Evolutionary conservation across 78 protist genomes (phyloP), one percentile per base, ranked within the genome.

Genomic region (Diacronema lutheri): DNA sequence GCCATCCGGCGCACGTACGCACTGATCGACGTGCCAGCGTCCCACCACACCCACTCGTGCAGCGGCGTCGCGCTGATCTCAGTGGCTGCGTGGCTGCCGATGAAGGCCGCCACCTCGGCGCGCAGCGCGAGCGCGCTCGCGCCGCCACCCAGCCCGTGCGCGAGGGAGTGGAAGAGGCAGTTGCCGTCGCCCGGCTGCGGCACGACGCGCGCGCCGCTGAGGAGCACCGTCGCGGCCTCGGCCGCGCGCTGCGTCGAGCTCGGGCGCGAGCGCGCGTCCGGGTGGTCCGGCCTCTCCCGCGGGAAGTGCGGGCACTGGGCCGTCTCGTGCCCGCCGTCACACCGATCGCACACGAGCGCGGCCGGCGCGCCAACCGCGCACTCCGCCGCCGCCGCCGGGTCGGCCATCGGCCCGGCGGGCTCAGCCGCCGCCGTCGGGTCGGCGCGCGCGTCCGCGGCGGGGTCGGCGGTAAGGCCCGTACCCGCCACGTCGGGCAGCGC

Each of bases 141-240:
- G 46, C 86, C 73, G 31, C 25, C 78, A 6, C 21, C 0, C 31
- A 81, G 46, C 7, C 86, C 86, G 86, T 81, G n/a, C 6, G 76
- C 0, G 16, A 81, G 26, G n/a, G 86, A 61, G 19, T 81, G 86
- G 73, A 81, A 81, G 56, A 81, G 86, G 33, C 86, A 81, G 25
- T 11, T 25, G 33, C 86, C 86, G 56, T 81, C 86, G 37, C 86
- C 86, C 33, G 86, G 86, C 46, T 81, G 86, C 31, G 50, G 71
- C 29, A 81, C 86, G 23, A 81, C 86, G 21, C 38, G 66, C 26
- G 74, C 69, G 1, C 33, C 2, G 50, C 3, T 29, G 50, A 68
- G 76, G 29, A 37, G 46, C 25, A 68, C 11, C 50, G 25, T 6
- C 55, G 25, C 7, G 50, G 35, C 26, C 25, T 1, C 29, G 11